These are phyloP conservation scores for Trametes polyzona DNA, from an alignment of 1,284 basidiomycete genomes.

Conservation along the genomic window DNA sequence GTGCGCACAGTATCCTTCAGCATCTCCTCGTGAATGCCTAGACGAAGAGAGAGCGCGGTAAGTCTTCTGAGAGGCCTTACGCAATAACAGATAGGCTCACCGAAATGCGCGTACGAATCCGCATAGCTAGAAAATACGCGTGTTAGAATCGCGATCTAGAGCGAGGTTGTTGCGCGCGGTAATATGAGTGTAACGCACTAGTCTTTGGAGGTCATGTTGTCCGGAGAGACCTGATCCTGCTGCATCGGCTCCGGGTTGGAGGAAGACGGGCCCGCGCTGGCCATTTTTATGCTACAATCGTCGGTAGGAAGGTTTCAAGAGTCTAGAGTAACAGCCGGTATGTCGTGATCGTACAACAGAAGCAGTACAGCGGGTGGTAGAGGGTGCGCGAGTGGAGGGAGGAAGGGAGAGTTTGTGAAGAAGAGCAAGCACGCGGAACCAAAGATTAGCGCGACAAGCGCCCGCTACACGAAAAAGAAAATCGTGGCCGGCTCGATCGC, in stretches of 20 bases:
- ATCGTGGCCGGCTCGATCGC: conserved; percentile 10
- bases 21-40: conserved; percentile 98
- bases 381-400: neutral
- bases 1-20: conserved; percentile 97
- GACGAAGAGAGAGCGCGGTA: conserved; percentile 9
- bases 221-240: conserved; percentile 30
- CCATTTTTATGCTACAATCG: conserved; percentile 43
- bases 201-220: conserved; percentile 76
- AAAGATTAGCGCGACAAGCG: conserved; percentile 13
- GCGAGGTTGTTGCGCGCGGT: conserved; percentile 17
- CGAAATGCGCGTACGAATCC: conserved; percentile 94
- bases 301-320: neutral
- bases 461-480: conserved; percentile 6
- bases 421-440: neutral
- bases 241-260: conserved; percentile 40
- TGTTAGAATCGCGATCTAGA: conserved; percentile 35
- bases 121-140: conserved; percentile 66
- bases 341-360: conserved; percentile 1
- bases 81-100: conserved; percentile 46
- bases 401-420: neutral
- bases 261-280: conserved; percentile 44
- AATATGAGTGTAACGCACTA: conserved; percentile 60
- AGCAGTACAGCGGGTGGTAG: neutral
- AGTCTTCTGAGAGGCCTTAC: neutral
- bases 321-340: neutral